Evolutionary conservation across 176 grass and related monocot genomes (phyloP).

Genomic region (Tuctoria greenei): DNA sequence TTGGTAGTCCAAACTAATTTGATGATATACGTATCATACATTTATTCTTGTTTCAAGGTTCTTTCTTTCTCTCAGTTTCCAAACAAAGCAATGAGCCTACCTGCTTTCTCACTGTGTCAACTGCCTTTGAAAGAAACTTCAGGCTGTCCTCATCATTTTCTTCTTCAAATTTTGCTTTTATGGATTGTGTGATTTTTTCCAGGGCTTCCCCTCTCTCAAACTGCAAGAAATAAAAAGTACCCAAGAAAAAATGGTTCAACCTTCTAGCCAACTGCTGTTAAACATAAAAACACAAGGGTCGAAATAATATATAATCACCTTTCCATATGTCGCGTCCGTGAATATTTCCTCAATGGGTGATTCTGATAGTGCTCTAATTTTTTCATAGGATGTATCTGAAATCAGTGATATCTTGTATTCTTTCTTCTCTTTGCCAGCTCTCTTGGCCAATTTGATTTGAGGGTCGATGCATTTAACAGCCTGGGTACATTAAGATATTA

Average conservation of each 20-base stretch:
- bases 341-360: constrained; percentile 87
- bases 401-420: constrained; percentile 90
- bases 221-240: constrained; percentile 46
- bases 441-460: constrained; percentile 85
- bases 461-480: constrained; percentile 95
- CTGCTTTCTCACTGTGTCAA: constrained; percentile 92
- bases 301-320: constrained; percentile 50
- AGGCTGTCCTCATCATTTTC: constrained; percentile 88
- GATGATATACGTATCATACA: no score
- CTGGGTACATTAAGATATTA: constrained; percentile 39
- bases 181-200: constrained; percentile 71
- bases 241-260: constrained; percentile 23
- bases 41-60: background rate
- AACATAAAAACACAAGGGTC: background rate
- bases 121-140: constrained; percentile 79
- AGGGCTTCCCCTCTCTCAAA: constrained; percentile 94
- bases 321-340: constrained; percentile 91
- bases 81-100: constrained; percentile 35
- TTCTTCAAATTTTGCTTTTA: constrained; percentile 89
- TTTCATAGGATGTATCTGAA: constrained; percentile 83
- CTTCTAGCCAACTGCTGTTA: background rate
- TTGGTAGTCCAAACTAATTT: no score
- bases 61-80: background rate
- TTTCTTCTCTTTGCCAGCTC: constrained; percentile 86
- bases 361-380: constrained; percentile 85